Evolutionary conservation across 139 green algal genomes (phyloP), one percentile per base, ranked within the genome.

Genomic region (Chlamydomonas urium): DNA sequence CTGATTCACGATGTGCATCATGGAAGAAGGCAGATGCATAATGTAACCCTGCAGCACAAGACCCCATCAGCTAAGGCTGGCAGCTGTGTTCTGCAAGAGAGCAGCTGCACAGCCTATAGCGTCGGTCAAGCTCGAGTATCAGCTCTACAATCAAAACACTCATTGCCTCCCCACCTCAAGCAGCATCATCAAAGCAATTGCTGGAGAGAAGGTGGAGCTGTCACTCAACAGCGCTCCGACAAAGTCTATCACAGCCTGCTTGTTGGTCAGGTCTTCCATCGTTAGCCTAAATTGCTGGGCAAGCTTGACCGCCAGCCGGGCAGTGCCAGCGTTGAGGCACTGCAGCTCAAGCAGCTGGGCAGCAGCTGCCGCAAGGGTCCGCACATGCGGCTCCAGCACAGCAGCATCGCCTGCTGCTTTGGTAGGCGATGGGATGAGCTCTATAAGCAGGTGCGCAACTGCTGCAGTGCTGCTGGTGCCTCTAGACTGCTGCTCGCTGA

Each of bases 121-220:
- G 31, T 26, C 28, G 31, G 31, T 26, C 31, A 24, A 26, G 23
- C 32, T 47, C 14, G 29, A 67, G 10, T 23, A 38, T 67, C 28
- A 67, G 31, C 32, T 47, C 32, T 26, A 34, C 5, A 8, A 62
- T 31, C 24, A 26, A 62, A 17, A 50, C 42, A 50, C 42, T 24
- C 17, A 34, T 34, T 62, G 23, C n/a, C 10, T 62, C 53, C 53
- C 24, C 23, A 32, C 63, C 63, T 57, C 37, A 10, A 71, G 38
- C 14, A n/a, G 36, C 63, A 71, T 71, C 37, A 71, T 71, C 33
- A 71, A 17, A 4, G 63, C 10, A 21, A 57, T 23, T n/a, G 63
- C 33, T 29, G 63, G 63, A n/a, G 63, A 36, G 5, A 71, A 34
- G 4, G 63, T 71, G 36, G 4, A 32, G 8, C 63, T 38, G 38